Evolutionary conservation across 1,284 basidiomycete genomes (phyloP).

Genomic region (Cryptococcus sp.): DNA sequence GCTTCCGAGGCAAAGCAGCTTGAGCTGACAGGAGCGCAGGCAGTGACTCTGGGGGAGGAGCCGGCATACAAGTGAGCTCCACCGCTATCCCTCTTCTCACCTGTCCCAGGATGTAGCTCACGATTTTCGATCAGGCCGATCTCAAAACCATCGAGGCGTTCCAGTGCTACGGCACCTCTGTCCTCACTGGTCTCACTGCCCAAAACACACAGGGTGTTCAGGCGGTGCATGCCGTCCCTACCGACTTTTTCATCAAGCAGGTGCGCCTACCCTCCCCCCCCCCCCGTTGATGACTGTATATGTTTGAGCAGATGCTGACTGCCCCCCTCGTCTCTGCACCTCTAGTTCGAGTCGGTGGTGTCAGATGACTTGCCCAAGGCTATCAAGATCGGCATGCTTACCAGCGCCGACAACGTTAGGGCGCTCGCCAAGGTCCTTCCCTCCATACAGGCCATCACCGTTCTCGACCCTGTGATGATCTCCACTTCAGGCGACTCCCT

Average conservation of each 20-base stretch:
- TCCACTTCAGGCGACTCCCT: constrained; percentile 86
- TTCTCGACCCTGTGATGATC: constrained; percentile 89
- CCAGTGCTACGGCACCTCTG: constrained; percentile 79
- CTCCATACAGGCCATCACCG: constrained; percentile 53
- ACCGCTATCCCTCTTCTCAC: neutral
- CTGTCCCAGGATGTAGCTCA: too few species aligned
- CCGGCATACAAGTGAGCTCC: constrained; percentile 73
- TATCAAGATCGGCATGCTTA: constrained; percentile 90
- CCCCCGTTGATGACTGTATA: too few species aligned
- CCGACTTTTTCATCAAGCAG: constrained; percentile 68
- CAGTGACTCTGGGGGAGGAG: constrained; percentile 76
- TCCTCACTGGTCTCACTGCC: constrained; percentile 82
- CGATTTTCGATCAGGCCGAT: constrained; percentile 56
- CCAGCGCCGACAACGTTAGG: constrained; percentile 49
- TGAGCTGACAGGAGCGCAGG: constrained; percentile 22
- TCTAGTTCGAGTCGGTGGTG: constrained; percentile 72
- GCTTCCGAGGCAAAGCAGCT: too few species aligned
- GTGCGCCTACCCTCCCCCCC: constrained; percentile 48
- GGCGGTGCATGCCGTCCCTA: constrained; percentile 62
- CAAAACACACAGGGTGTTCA: constrained; percentile 88
- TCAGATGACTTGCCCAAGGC: constrained; percentile 69
- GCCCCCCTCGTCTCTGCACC: too few species aligned
- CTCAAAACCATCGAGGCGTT: constrained; percentile 79
- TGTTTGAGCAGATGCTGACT: too few species aligned
- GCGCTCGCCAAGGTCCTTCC: constrained; percentile 45